Percentiles rank a stretch among this genome's conserved stretches.
These are phyloP conservation scores for Pleodorina starrii DNA, from an alignment of 139 green algal species.

Conservation along the genomic window DNA sequence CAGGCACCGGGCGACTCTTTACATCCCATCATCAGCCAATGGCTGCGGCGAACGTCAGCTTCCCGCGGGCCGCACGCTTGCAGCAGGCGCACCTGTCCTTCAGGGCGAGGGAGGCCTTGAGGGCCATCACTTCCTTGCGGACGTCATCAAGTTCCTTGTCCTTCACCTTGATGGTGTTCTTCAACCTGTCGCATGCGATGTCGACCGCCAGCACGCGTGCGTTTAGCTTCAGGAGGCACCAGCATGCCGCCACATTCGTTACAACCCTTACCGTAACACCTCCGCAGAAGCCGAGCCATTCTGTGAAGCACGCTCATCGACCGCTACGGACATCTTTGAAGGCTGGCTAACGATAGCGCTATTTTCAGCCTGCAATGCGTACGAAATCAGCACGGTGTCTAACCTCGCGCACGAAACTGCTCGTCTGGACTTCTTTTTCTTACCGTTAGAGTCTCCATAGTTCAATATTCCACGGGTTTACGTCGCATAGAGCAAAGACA, in stretches of 20 bases:
- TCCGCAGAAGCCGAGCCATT: neutral
- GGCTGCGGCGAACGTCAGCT: too few relatives aligned
- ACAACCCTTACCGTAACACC: neutral
- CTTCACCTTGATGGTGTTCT: neutral
- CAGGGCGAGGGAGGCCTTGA: neutral
- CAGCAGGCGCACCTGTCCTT: constrained; percentile 50
- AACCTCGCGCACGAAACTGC: too few relatives aligned
- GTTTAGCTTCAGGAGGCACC: too few relatives aligned
- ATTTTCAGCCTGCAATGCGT: neutral
- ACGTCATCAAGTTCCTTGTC: constrained; percentile 23
- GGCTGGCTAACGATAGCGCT: neutral
- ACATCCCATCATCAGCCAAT: too few relatives aligned
- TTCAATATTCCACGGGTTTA: neutral
- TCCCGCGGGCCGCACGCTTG: too few relatives aligned
- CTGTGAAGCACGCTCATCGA: neutral
- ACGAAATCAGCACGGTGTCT: too few relatives aligned
- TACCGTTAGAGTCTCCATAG: neutral
- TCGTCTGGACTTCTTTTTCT: too few relatives aligned
- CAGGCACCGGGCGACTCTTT: too few relatives aligned
- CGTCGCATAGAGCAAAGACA: neutral
- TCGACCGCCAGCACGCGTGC: too few relatives aligned
- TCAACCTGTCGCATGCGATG: neutral
- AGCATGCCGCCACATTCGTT: too few relatives aligned
- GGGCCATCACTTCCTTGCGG: neutral
- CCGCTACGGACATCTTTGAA: neutral